Evolutionary conservation across 2,329 filamentous ascomycete genomes (phyloP).

Genomic region (Neodidymelliopsis sp.): DNA sequence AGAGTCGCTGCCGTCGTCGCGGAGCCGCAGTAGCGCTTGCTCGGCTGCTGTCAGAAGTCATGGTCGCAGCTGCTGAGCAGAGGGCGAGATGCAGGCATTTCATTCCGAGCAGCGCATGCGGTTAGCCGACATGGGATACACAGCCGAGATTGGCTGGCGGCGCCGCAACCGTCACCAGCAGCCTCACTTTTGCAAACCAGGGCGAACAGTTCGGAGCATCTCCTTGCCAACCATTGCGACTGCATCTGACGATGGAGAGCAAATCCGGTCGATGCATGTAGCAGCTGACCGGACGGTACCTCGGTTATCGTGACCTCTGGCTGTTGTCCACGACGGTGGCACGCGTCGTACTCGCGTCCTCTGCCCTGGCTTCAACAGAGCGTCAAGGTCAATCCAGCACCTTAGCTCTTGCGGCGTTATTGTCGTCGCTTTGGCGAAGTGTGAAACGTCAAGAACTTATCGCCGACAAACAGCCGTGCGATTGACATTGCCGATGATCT

Average conservation of each 20-base stretch:
- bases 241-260: conserved; percentile 16
- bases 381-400: neutral
- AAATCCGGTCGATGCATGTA: conserved; percentile 16
- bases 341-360: conserved; percentile 11
- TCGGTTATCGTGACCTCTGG: conserved; percentile 11
- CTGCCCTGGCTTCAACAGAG: neutral
- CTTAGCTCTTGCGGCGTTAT: conserved; percentile 3
- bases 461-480: conserved; percentile 17
- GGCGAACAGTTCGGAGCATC: conserved; percentile 33
- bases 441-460: conserved; percentile 18
- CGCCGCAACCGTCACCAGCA: conserved; percentile 33
- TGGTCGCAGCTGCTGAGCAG: conserved; percentile 23
- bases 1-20: conserved; percentile 22
- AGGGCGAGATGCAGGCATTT: conserved; percentile 28
- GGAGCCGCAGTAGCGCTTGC: conserved; percentile 33
- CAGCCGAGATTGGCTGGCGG: conserved; percentile 34
- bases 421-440: conserved; percentile 4
- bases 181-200: conserved; percentile 44
- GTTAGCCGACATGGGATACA: conserved; percentile 16
- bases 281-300: conserved; percentile 21
- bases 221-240: conserved; percentile 18
- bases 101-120: conserved; percentile 25
- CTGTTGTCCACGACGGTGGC: conserved; percentile 8
- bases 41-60: conserved; percentile 30
- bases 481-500: conserved; percentile 15